Evolutionary conservation across 345 rosid genomes (phyloP).

Genomic region (Ailanthus altissimus): DNA sequence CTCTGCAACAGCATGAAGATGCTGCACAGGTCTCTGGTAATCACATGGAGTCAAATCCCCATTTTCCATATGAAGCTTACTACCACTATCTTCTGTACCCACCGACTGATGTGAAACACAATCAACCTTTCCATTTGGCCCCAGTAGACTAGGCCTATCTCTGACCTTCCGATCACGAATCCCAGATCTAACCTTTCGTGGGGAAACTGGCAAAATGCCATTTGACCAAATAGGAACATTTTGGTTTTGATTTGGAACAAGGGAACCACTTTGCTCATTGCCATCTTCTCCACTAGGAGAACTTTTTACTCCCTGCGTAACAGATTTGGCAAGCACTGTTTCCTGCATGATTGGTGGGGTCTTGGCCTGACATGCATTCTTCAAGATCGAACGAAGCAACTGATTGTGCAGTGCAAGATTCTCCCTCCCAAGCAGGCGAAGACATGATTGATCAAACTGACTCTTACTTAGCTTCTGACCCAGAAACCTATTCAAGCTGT

Average conservation of each 20-base stretch:
- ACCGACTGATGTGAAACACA: constrained; percentile 48
- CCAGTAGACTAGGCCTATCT: constrained; percentile 80
- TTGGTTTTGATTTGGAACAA: constrained; percentile 57
- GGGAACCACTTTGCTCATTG: constrained; percentile 52
- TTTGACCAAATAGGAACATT: constrained; percentile 66
- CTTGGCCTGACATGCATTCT: constrained; percentile 74
- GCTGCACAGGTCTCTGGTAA: constrained; percentile 58
- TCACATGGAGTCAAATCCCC: constrained; percentile 65
- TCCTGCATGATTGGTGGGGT: constrained; percentile 60
- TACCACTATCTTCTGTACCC: constrained; percentile 52
- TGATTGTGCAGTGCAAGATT: constrained; percentile 87
- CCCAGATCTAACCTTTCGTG: constrained; percentile 68
- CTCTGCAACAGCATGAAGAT: constrained; percentile 51
- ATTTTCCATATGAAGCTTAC: constrained; percentile 51
- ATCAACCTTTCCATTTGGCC: constrained; percentile 84
- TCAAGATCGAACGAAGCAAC: constrained; percentile 75
- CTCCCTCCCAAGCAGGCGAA: constrained; percentile 78
- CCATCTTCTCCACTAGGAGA: constrained; percentile 55
- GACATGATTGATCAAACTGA: constrained; percentile 81
- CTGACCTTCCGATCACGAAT: constrained; percentile 60
- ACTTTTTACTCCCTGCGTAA: constrained; percentile 38
- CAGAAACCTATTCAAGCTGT: constrained; percentile 74
- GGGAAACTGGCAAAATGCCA: constrained; percentile 72
- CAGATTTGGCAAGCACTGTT: constrained; percentile 52
- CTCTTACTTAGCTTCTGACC: constrained; percentile 82